Evolutionary conservation across 2,329 filamentous ascomycete genomes (phyloP), one percentile per base, ranked within the genome.

Genomic region (Diaporthe sp.): DNA sequence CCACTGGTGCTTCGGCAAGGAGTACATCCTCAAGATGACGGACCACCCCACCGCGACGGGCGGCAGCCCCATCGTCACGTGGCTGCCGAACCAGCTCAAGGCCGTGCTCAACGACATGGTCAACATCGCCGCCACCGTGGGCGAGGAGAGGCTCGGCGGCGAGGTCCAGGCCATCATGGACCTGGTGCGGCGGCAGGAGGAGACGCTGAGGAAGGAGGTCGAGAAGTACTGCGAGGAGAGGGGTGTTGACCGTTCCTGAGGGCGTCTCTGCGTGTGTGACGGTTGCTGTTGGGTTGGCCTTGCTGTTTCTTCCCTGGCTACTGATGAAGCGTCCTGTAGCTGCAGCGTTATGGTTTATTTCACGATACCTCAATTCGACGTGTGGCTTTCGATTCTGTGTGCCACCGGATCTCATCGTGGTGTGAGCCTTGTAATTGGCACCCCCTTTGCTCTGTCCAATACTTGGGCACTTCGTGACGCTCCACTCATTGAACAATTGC

Each of bases 1-100:
- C 9, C 94, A 96, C 84, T 96, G 94, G 94, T 94, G 93, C 82
- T 96, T 96, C 81, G 94, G 94, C 2, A 89, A 94, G 75, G 94
- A 96, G 87, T 96, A 96, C 82, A 96, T 96, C 79, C 88, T 96
- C 77, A 95, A 95, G 87, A 90, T 91, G 81, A 95, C 93, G 0
- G 87, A 86, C 25, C 94, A 96, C 81, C 94, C 94, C 0, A 95
- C 93, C 2, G 94, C 94, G 0, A 96, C 94, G 0, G 94, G 94
- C 2, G 94, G 94, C 25, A 94, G 92, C 79, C 94, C 94, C 4
- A 96, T 96, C 77, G 93, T 96, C 22, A 96, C 94, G 3, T 96
- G 94, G 94, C 84, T 96, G 77, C 94, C 94, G 3, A 96, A 96
- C 83, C 94, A 96, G 86, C 88, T 96, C 65, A 88, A 91, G 77